Percentiles rank a stretch among this genome's conserved stretches.
Conservation (phyloP, 1,284 basidiomycete species). For the Trichosporon inkin region DNA sequence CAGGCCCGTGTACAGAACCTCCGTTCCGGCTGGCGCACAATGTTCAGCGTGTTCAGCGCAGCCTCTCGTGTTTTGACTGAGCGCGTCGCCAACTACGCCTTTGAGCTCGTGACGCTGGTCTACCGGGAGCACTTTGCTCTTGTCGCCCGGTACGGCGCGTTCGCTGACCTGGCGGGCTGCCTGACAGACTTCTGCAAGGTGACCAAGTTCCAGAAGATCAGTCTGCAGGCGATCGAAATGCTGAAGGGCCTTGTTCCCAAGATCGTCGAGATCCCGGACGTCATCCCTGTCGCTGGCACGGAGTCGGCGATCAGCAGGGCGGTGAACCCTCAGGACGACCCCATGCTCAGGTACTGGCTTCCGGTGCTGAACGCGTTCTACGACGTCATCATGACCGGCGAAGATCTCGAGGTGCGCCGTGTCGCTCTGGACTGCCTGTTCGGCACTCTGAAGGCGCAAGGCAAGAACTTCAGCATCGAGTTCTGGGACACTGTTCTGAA, state of each 20-base stretch:
- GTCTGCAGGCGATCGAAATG: slow-evolving; percentile 93
- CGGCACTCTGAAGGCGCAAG: slow-evolving; percentile 86
- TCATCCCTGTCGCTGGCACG: slow-evolving; percentile 24
- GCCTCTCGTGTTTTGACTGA: slow-evolving; percentile 95
- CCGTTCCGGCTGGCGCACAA: slow-evolving; percentile 97
- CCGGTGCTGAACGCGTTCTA: slow-evolving; percentile 95
- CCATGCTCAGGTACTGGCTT: slow-evolving; percentile 95
- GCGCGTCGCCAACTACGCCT: slow-evolving; percentile 87
- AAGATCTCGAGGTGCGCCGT: slow-evolving; percentile 96
- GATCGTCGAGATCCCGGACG: slow-evolving; percentile 78
- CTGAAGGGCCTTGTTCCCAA: slow-evolving; percentile 84
- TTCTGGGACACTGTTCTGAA: slow-evolving; percentile 99
- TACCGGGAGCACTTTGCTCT: slow-evolving; percentile 88
- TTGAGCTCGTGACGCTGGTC: slow-evolving; percentile 89
- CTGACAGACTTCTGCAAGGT: slow-evolving; percentile 99
- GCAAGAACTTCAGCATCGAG: slow-evolving; percentile 75
- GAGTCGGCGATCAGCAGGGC: slow-evolving; percentile 10
- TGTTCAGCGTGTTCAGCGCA: slow-evolving; percentile 97
- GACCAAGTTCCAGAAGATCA: slow-evolving; percentile 97
- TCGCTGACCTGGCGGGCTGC: slow-evolving; percentile 93
- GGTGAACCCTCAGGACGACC: slow-evolving; percentile 58
- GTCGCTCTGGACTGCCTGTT: slow-evolving; percentile 93
- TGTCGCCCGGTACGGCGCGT: slow-evolving; percentile 87
- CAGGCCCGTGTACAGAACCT: slow-evolving; percentile 91
- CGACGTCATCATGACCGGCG: slow-evolving; percentile 99